These are phyloP conservation scores for Chloris gayana DNA, from an alignment of 176 grass and related monocot genomes.

Conservation along the genomic window DNA sequence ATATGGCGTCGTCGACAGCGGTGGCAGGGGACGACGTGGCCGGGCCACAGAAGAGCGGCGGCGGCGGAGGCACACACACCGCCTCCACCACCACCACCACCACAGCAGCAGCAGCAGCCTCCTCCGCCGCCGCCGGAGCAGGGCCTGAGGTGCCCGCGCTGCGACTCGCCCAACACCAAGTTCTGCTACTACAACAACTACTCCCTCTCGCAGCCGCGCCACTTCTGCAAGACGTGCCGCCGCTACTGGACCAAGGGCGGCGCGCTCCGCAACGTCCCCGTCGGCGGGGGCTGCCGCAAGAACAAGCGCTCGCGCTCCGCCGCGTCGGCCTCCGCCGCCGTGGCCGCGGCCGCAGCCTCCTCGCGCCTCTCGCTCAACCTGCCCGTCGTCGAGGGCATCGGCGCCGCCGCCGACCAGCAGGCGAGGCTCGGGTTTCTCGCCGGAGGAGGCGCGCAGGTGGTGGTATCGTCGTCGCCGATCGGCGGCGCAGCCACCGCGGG, in stretches of 20 bases:
- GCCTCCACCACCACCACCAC: not conserved
- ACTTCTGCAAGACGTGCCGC: constrained; percentile 97
- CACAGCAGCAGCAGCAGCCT: not conserved
- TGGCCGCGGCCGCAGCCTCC: not conserved
- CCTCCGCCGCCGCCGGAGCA: constrained; percentile 46
- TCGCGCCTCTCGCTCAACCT: constrained; percentile 33
- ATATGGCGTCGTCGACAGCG: constrained; percentile 40
- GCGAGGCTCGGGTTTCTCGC: constrained; percentile 45
- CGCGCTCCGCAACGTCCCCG: constrained; percentile 92
- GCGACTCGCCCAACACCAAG: constrained; percentile 96
- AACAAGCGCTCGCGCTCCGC: constrained; percentile 83
- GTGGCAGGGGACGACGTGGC: constrained; percentile 17
- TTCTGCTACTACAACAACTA: constrained; percentile 99
- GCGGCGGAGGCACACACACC: not conserved
- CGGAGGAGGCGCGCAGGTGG: not conserved
- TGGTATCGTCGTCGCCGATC: constrained; percentile 19
- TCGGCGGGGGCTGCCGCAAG: constrained; percentile 92
- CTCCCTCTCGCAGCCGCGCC: constrained; percentile 85
- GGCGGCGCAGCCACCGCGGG: not conserved
- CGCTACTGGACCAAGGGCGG: constrained; percentile 99
- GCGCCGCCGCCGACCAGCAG: constrained; percentile 22
- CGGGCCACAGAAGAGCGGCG: constrained; percentile 17
- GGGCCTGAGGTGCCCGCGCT: constrained; percentile 78
- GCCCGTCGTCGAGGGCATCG: constrained; percentile 8
- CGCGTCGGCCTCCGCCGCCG: not conserved